Evolutionary conservation across 2,329 filamentous ascomycete species (phyloP).

Genomic region (Diaporthe sp.): DNA sequence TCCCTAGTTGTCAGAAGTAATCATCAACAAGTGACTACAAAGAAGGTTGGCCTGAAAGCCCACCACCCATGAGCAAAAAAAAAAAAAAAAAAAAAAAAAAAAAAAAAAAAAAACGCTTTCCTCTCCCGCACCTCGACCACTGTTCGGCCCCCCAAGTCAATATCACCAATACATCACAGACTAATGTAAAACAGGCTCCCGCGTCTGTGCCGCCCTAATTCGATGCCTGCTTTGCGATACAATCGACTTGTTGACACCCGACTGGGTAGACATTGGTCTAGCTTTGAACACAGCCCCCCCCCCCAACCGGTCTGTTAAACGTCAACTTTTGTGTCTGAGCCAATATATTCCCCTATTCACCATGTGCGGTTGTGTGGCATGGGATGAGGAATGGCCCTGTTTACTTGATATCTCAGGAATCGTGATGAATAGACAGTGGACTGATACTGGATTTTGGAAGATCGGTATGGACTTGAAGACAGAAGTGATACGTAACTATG

Average conservation of each 20-base stretch:
- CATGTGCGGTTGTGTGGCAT: not conserved
- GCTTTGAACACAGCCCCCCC: not conserved
- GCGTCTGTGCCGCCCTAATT: not conserved
- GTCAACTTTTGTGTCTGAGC: not conserved
- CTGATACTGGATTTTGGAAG: too few species aligned
- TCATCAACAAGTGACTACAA: not conserved
- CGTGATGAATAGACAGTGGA: too few species aligned
- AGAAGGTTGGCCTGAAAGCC: not conserved
- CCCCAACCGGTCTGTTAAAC: not conserved
- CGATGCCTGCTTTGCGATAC: not conserved
- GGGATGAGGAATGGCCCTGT: not conserved
- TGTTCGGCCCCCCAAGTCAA: not conserved
- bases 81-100: too few species aligned
- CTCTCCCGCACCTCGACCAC: not conserved
- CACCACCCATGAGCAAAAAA: too few species aligned
- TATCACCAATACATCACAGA: not conserved
- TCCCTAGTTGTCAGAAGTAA: not conserved
- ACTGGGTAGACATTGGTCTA: not conserved
- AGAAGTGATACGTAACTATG: not conserved
- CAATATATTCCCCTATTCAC: not conserved
- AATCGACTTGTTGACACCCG: not conserved
- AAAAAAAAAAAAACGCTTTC: too few species aligned
- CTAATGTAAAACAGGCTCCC: not conserved
- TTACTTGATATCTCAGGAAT: not conserved
- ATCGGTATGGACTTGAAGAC: too few species aligned